Evolutionary conservation across 768 basidiomycete species (phyloP).

Genomic region (Suillus sp.): DNA sequence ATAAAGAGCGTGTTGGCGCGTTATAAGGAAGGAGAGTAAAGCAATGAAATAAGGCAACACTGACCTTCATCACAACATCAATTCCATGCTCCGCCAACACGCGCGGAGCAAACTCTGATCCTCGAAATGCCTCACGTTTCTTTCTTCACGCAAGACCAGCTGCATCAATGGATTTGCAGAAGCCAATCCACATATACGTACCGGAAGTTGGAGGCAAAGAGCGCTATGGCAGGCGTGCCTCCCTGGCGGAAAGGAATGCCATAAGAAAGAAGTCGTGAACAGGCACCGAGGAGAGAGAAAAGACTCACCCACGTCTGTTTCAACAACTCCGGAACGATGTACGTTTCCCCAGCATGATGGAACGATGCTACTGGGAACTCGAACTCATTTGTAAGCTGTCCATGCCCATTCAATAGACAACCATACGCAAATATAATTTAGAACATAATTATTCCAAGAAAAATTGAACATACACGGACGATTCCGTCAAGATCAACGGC

Average conservation of each 20-base stretch:
- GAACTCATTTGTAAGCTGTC: constrained; percentile 83
- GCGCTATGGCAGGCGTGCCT: constrained; percentile 68
- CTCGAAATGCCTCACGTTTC: constrained; percentile 82
- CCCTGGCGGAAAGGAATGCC: constrained; percentile 39
- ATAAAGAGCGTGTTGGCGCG: not conserved
- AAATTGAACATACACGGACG: constrained; percentile 56
- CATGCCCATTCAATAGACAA: not conserved
- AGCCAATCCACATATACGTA: constrained; percentile 16
- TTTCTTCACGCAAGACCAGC: constrained; percentile 40
- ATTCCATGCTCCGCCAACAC: constrained; percentile 70
- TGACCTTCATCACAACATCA: constrained; percentile 74
- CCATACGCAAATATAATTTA: not conserved
- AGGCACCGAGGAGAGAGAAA: constrained; percentile 8
- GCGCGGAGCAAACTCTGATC: constrained; percentile 78
- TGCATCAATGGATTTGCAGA: not conserved
- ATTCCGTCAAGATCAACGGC: constrained; percentile 75
- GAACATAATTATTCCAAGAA: not conserved
- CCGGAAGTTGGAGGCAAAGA: constrained; percentile 65
- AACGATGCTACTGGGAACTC: constrained; percentile 76
- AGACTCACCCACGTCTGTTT: constrained; percentile 62
- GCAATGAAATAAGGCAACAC: constrained; percentile 1
- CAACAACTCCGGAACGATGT: constrained; percentile 76
- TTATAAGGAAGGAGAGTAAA: not conserved
- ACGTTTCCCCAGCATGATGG: constrained; percentile 82
- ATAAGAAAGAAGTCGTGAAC: not conserved